These are phyloP conservation scores for Syzygium grande DNA, from an alignment of 345 rosid species.

Conservation along the genomic window DNA sequence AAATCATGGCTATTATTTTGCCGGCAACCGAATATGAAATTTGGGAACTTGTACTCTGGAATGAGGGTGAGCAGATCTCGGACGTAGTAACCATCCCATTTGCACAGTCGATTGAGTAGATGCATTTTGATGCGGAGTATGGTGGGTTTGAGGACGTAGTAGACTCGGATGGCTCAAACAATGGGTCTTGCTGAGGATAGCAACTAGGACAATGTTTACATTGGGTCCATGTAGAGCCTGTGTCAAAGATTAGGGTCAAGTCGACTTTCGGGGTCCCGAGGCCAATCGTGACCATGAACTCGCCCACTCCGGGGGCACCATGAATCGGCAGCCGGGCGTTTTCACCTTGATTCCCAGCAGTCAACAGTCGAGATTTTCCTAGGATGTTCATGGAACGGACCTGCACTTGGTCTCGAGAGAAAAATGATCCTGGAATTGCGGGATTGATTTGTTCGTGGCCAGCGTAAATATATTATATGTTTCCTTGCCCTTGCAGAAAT, in stretches of 20 bases:
- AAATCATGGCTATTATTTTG: neutral
- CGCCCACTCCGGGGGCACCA: neutral
- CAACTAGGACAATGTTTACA: slow-evolving; percentile 6
- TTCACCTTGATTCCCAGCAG: neutral
- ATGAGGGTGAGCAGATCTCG: slow-evolving; percentile 11
- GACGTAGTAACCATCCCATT: slow-evolving; percentile 1
- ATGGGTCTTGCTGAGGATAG: neutral
- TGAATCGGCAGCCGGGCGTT: neutral
- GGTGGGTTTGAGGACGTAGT: slow-evolving; percentile 3
- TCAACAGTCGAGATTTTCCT: neutral
- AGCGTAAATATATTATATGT: too few species aligned
- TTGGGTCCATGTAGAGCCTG: slow-evolving; percentile 12
- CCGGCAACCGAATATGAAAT: slow-evolving; percentile 19
- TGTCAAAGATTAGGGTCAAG: slow-evolving; percentile 8
- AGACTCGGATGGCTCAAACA: slow-evolving; percentile 12
- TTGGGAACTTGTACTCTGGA: neutral
- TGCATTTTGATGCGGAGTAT: neutral
- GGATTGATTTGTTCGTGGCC: too few species aligned
- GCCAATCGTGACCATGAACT: neutral
- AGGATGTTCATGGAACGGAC: neutral
- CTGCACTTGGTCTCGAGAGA: neutral
- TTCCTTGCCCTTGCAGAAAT: too few species aligned
- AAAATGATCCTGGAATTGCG: neutral
- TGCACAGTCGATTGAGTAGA: neutral
- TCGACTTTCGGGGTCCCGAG: slow-evolving; percentile 12